Base-by-base conservation (phyloP, 2,329 filamentous ascomycete genomes). In the Chrysoporthe austroafricana region DNA sequence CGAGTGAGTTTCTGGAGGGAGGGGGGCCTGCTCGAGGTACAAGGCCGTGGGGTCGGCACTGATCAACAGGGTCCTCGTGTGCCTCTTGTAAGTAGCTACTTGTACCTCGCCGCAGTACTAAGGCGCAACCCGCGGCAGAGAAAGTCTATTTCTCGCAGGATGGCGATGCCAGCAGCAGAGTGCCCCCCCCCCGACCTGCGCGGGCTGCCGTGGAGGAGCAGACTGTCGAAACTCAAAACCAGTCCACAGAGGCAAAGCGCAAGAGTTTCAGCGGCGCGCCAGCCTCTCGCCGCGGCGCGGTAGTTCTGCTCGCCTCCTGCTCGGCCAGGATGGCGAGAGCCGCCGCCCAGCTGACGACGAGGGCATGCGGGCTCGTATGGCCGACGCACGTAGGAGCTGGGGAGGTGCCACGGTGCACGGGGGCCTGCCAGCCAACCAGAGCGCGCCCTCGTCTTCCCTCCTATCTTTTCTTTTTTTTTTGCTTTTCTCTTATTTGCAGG, bases 221-320 rank as follows among this genome's bases (percentile, higher is more conserved):
- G 26, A 36, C 63, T 67, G 62, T 59, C 50, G 48, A 67, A 67
- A 67, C 61, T 67, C 62, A 64, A 67, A 67, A 63, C 50, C 66
- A 67, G 64, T 46, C 66, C 62, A 67, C 62, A 64, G 66, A 21
- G 66, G 66, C 66, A 43, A 67, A 60, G 16, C 46, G 61, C 66
- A 67, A 64, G 62, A 34, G 39, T 4, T 14, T 34, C 16, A n/a
- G 18, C 18, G 56, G 57, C 61, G 66, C 32, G 18, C 34, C 34
- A 18, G 32, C 54, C 39, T 6, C 3, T 57, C 54, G 6, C 16
- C 26, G 26, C 2, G 32, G 36, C 36, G 9, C 6, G 9, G 36
- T 39, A 39, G 36, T 9, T 39, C 36, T 39, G 36, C 36, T 9
- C 36, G 5, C 36, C 26, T 26, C 26, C 26, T 26, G 26, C 26